phyloP scores from a whole-genome alignment of 306 rosid species.

The Prunus kanzakura region DNA sequence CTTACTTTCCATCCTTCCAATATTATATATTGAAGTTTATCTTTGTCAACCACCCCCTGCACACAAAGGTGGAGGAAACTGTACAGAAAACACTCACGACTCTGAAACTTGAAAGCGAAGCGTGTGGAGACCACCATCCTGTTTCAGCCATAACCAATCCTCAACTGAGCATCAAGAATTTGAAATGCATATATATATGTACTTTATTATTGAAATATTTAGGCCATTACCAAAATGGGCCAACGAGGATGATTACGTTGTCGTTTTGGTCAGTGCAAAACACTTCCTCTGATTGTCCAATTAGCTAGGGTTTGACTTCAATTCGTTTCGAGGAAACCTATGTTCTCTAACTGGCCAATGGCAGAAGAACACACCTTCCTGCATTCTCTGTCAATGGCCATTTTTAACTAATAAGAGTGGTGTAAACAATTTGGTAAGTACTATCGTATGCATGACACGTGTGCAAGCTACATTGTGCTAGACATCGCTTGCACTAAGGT shows the following conservation, averaged over 20 bases:
- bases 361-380: background rate
- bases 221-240: constrained; percentile 7
- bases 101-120: background rate
- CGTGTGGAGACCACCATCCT: background rate
- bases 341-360: background rate
- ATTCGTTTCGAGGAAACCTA: constrained; percentile 6
- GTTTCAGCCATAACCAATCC: background rate
- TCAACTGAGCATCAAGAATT: background rate
- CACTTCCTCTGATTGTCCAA: background rate
- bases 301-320: background rate
- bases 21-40: background rate
- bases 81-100: background rate
- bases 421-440: background rate
- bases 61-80: background rate
- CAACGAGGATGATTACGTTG: background rate
- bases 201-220: background rate
- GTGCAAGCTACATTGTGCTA: background rate
- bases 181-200: background rate
- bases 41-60: background rate
- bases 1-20: background rate
- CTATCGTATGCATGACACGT: background rate
- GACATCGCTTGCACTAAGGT: background rate
- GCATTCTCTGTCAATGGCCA: background rate
- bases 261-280: background rate
- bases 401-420: background rate